Evolutionary conservation across 495 filamentous ascomycete species (phyloP).

Genomic region (Patellaria atrata): DNA sequence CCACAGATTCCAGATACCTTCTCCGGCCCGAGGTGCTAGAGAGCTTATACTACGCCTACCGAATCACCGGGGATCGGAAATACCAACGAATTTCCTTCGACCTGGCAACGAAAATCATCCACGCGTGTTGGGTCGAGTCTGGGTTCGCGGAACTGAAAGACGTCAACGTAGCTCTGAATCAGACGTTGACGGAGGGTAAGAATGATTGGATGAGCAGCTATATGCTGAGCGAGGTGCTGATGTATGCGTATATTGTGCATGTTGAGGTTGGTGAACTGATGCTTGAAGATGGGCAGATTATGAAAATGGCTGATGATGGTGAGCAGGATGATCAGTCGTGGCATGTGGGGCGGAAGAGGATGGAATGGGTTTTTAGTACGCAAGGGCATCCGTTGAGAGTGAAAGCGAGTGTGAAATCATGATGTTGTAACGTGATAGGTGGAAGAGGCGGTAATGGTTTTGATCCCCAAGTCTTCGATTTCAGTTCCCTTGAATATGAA

Average conservation of each 20-base stretch:
- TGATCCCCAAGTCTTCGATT: too few relatives aligned
- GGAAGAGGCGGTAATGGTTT: too few relatives aligned
- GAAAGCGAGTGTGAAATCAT: too few relatives aligned
- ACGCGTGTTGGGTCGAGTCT: conserved; percentile 2
- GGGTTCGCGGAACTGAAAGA: conserved; percentile 10
- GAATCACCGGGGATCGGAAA: conserved; percentile 10
- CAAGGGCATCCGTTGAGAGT: conserved; percentile 16
- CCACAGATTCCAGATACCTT: conserved; percentile 4
- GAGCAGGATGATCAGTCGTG: conserved; percentile 7
- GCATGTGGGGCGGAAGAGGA: conserved; percentile 4
- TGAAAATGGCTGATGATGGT: background rate
- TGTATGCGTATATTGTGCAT: too few relatives aligned
- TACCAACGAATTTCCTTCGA: conserved; percentile 14
- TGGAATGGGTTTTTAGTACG: conserved; percentile 16
- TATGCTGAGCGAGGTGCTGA: too few relatives aligned
- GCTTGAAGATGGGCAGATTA: background rate
- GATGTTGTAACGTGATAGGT: too few relatives aligned
- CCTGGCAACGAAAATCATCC: conserved; percentile 8
- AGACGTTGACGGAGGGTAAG: conserved; percentile 9
- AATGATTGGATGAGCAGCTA: too few relatives aligned
- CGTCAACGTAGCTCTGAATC: conserved; percentile 9
- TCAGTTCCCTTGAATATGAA: too few relatives aligned
- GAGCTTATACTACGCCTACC: conserved; percentile 17
- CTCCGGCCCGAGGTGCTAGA: conserved; percentile 15
- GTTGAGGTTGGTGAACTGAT: conserved; percentile 6